Percentiles rank a stretch among this genome's conserved stretches.
phyloP scores from a whole-genome alignment of 2,329 filamentous ascomycete genomes.

The Alternaria tenuissima region DNA sequence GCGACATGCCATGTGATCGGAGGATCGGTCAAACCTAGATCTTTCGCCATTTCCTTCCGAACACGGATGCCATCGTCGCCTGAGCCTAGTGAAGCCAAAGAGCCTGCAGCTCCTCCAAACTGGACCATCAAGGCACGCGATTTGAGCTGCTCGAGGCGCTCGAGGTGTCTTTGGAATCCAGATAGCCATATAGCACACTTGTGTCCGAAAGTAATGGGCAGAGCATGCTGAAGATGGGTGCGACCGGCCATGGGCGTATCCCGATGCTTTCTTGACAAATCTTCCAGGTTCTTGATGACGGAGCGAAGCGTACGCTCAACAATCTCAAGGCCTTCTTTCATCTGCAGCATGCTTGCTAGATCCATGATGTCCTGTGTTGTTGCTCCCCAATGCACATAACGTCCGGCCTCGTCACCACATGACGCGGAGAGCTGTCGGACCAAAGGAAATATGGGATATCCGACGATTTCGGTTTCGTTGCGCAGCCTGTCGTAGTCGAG shows the following conservation, averaged over 20 bases:
- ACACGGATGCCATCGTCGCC: constrained; percentile 60
- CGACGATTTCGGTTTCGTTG: constrained; percentile 61
- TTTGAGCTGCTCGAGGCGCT: constrained; percentile 59
- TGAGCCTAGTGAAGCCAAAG: constrained; percentile 61
- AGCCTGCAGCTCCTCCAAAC: constrained; percentile 65
- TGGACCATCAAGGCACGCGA: constrained; percentile 61
- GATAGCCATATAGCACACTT: constrained; percentile 66
- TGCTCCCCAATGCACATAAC: constrained; percentile 66
- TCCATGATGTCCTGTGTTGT: constrained; percentile 70
- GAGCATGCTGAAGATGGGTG: constrained; percentile 66
- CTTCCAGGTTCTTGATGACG: constrained; percentile 55
- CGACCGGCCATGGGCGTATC: constrained; percentile 66
- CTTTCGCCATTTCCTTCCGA: constrained; percentile 58
- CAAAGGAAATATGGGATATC: constrained; percentile 63
- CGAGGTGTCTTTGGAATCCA: constrained; percentile 58
- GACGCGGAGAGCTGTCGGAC: constrained; percentile 58
- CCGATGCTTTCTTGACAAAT: constrained; percentile 56
- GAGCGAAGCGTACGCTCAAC: constrained; percentile 57
- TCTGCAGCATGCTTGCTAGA: constrained; percentile 62
- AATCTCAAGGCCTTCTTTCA: constrained; percentile 60
- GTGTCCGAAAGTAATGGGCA: constrained; percentile 66
- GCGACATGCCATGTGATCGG: constrained; percentile 67
- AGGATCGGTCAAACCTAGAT: constrained; percentile 59
- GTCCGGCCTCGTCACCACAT: constrained; percentile 47
- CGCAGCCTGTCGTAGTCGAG: constrained; percentile 57